Evolutionary conservation across 768 basidiomycete genomes (phyloP), one percentile per base, ranked within the genome.

Genomic region (Agrocybe chaxingu): DNA sequence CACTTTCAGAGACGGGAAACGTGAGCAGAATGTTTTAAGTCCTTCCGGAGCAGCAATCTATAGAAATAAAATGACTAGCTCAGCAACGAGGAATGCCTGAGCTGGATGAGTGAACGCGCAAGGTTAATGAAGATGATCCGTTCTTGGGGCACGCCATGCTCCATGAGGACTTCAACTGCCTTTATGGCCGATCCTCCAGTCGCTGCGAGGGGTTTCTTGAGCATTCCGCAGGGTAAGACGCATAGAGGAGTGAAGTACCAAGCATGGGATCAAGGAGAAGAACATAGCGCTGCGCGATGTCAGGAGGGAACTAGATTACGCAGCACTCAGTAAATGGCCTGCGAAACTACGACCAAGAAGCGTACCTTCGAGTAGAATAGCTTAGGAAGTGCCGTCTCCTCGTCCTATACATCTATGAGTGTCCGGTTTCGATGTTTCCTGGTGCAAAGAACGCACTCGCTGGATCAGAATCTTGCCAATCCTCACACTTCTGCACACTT

Each of bases 401-500:
- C 97, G 61, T 99, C 95, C 90, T 96, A 58, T 16, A 40, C 24
- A 24, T 24, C 5, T 24, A 24, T 24, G 24, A 24, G 24, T 5
- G 24, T 24, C 24, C 24, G 5, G 24, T 24, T 24, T 24, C 24
- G 24, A 24, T 24, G 24, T 24, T 24, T 5, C 24, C 24, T 24
- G 1, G 24, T 24, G 24, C 24, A 24, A 34, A 42, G 11, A n/a
- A 62, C 80, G 55, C 68, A 92, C 93, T 65, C 96, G 71, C 70
- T 99, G 96, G 54, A 99, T 99, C 42, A 99, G 76, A 62, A 99
- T 98, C 75, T 99, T 99, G 42, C 96, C 96, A 52, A 99, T 96
- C 55, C 96, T 80, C 24, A 92, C 89, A 61, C 84, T 90, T 58
- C 96, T 80, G 72, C 95, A 98, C 35, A 98, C 96, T 67, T 98